A percentile compares a stretch with the other conserved stretches of the same genome.
Conservation (phyloP, 257 asterid genomes). For the Catharanthus roseus region DNA sequence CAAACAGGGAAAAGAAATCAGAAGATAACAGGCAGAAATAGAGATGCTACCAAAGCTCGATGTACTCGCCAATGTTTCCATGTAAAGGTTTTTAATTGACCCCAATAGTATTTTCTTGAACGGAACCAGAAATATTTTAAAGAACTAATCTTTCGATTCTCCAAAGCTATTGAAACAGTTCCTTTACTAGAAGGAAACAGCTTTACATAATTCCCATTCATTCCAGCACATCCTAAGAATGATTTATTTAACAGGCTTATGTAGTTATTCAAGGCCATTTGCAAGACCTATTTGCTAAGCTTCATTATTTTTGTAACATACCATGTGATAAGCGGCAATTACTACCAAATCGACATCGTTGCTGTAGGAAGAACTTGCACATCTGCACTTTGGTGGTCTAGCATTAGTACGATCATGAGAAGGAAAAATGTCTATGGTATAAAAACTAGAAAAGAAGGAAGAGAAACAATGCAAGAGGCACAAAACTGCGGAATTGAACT, state of each 20-base stretch:
- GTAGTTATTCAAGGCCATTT: neutral
- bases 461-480: slow-evolving; percentile 18
- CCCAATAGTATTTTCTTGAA: neutral
- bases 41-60: neutral
- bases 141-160: neutral
- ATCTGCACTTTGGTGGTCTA: slow-evolving; percentile 94
- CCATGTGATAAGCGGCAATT: slow-evolving; percentile 99
- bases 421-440: slow-evolving; percentile 32
- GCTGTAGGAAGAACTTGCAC: slow-evolving; percentile 99
- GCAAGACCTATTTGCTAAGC: slow-evolving; percentile 18
- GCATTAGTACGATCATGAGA: slow-evolving; percentile 55
- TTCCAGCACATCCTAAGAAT: neutral
- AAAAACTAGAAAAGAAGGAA: slow-evolving; percentile 13
- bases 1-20: neutral
- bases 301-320: slow-evolving; percentile 52
- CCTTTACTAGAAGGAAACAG: neutral
- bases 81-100: neutral
- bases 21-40: neutral
- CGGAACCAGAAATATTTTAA: neutral
- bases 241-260: neutral
- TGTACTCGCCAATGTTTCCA: neutral
- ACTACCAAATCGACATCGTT: slow-evolving; percentile 98
- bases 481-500: slow-evolving; percentile 11
- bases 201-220: neutral
- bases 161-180: neutral